These are phyloP conservation scores for Epichloe amarillans DNA, from an alignment of 2,329 filamentous ascomycete species.

Conservation along the genomic window DNA sequence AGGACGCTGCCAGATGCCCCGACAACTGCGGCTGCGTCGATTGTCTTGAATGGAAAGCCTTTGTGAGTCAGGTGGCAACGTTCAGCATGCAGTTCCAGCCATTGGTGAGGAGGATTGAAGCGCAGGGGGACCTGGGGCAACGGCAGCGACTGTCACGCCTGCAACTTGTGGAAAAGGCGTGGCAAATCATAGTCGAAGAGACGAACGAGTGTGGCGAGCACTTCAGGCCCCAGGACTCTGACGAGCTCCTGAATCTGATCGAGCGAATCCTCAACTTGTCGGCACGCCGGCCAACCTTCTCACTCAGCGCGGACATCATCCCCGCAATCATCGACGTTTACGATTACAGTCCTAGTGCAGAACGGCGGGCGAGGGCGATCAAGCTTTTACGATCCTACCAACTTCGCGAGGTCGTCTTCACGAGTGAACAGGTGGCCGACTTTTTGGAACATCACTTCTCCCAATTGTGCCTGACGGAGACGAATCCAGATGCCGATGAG, in stretches of 20 bases:
- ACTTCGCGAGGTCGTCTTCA: conserved; percentile 3
- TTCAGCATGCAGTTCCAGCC: conserved; percentile 1
- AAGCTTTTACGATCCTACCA: not conserved
- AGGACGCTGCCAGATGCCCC: not conserved
- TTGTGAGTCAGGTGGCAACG: not conserved
- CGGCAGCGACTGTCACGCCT: not conserved
- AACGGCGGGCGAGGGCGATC: not conserved
- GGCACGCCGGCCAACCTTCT: not conserved
- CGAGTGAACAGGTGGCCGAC: conserved; percentile 2
- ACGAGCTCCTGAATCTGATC: conserved; percentile 1
- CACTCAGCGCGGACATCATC: conserved; percentile 3
- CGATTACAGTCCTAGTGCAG: not conserved
- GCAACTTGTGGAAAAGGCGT: not conserved
- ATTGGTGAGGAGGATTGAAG: not conserved
- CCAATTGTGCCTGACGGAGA: not conserved
- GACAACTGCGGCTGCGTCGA: not conserved
- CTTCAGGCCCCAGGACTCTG: not conserved
- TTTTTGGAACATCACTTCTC: conserved; percentile 3
- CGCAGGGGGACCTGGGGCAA: not conserved
- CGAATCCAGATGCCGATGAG: not conserved
- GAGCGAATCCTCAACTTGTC: conserved; percentile 1
- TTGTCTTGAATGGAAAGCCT: not conserved
- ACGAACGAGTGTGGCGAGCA: not conserved
- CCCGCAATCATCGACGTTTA: conserved; percentile 2
- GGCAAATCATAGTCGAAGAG: not conserved